phyloP scores from a whole-genome alignment of 441 rosid species.

The Pelargonium citronellum region DNA sequence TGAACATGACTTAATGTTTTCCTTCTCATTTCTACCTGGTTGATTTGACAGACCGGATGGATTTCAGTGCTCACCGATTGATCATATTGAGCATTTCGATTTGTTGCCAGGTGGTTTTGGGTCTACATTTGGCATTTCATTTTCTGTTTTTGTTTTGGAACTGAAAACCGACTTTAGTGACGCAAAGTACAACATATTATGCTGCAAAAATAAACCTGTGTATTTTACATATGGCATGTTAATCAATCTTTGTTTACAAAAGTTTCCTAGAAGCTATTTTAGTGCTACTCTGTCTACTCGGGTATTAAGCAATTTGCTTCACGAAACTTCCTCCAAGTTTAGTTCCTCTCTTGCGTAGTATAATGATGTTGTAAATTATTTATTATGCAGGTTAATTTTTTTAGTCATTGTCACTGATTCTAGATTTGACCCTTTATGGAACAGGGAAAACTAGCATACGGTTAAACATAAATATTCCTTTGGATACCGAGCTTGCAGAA shows the following conservation, averaged over 20 bases:
- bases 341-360: not conserved
- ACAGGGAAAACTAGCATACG: constrained; percentile 67
- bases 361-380: not conserved
- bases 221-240: not conserved
- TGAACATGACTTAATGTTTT: constrained; percentile 4
- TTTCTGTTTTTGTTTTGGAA: not conserved
- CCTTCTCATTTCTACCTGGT: constrained; percentile 11
- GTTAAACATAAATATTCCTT: constrained; percentile 60
- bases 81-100: constrained; percentile 48
- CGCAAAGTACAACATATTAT: not conserved
- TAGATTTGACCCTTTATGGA: constrained; percentile 20
- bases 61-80: constrained; percentile 32
- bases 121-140: not conserved
- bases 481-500: constrained; percentile 62
- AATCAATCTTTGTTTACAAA: not conserved
- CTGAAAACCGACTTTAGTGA: not conserved
- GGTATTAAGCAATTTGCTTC: no score
- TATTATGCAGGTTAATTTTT: no score
- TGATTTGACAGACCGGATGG: constrained; percentile 45
- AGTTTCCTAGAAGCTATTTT: not conserved
- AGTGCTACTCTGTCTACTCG: not conserved
- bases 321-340: not conserved
- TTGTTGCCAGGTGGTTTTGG: constrained; percentile 64
- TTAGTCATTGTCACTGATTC: constrained; percentile 8
- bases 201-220: not conserved